Conservation (phyloP, 192 early-diverging fungal genomes). For the Podila minutissima region DNA sequence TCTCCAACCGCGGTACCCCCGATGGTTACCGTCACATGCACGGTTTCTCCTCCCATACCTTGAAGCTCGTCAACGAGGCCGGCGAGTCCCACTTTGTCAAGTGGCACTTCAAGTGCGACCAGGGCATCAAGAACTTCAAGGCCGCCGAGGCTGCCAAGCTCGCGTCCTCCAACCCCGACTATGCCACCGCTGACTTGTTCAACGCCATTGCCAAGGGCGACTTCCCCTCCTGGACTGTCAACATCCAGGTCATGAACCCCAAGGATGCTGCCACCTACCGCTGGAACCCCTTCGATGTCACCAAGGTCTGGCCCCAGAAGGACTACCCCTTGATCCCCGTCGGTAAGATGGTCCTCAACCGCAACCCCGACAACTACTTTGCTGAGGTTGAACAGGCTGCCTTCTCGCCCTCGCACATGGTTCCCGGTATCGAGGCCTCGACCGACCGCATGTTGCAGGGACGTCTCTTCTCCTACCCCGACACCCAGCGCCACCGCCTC, state of each 20-base stretch:
- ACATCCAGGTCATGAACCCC: slow-evolving; percentile 78
- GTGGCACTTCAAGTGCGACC: slow-evolving; percentile 86
- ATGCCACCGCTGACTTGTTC: slow-evolving; percentile 80
- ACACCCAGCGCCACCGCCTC: slow-evolving; percentile 89
- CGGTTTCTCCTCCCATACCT: slow-evolving; percentile 83
- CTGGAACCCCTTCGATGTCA: slow-evolving; percentile 85
- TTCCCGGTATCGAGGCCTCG: slow-evolving; percentile 83
- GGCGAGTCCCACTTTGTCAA: slow-evolving; percentile 82
- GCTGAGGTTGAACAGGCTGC: slow-evolving; percentile 86
- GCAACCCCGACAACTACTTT: slow-evolving; percentile 89
- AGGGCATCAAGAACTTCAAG: slow-evolving; percentile 79
- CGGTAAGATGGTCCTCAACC: slow-evolving; percentile 81
- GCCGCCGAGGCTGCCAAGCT: slow-evolving; percentile 69
- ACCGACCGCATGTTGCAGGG: slow-evolving; percentile 88
- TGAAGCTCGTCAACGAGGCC: slow-evolving; percentile 75
- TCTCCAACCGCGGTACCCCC: slow-evolving; percentile 88
- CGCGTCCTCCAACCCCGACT: slow-evolving; percentile 76
- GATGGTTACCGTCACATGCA: slow-evolving; percentile 85
- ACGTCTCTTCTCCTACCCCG: slow-evolving; percentile 85
- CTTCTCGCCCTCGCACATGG: slow-evolving; percentile 78
- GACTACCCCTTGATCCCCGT: slow-evolving; percentile 80
- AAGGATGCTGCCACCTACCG: slow-evolving; percentile 76
- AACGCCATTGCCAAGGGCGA: slow-evolving; percentile 74
- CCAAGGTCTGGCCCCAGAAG: slow-evolving; percentile 85
- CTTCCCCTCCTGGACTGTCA: slow-evolving; percentile 77